phyloP scores from a whole-genome alignment of 2,329 filamentous ascomycete genomes.

The Torrubiella hemipterigena region DNA sequence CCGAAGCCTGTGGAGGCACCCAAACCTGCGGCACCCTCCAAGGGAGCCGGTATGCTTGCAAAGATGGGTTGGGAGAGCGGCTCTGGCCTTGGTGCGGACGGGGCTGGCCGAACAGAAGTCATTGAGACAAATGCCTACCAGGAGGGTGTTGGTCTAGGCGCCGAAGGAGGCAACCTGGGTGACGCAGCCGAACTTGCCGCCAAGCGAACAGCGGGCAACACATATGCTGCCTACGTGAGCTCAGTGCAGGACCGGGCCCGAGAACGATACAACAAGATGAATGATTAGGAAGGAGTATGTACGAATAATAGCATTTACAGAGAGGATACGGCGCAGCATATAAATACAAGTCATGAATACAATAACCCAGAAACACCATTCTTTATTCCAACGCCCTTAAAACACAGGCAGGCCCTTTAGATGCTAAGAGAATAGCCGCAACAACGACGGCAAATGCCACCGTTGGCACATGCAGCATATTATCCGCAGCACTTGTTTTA shows the following conservation, averaged over 20 bases:
- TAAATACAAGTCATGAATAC: too few relatives aligned
- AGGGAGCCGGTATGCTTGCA: slow-evolving; percentile 54
- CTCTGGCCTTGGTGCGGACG: slow-evolving; percentile 50
- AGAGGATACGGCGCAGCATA: too few relatives aligned
- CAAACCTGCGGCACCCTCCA: slow-evolving; percentile 41
- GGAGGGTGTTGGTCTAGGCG: slow-evolving; percentile 57
- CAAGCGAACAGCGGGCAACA: slow-evolving; percentile 46
- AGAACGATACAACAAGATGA: slow-evolving; percentile 45
- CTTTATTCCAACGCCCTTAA: too few relatives aligned
- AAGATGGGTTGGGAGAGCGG: slow-evolving; percentile 65
- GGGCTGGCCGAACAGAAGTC: slow-evolving; percentile 49
- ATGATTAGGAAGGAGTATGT: too few relatives aligned
- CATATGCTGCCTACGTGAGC: slow-evolving; percentile 50
- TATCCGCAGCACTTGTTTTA: too few relatives aligned
- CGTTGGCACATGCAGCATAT: too few relatives aligned
- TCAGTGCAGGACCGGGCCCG: slow-evolving; percentile 55
- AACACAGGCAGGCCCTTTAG: too few relatives aligned
- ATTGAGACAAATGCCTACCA: slow-evolving; percentile 54
- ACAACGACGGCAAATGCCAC: too few relatives aligned
- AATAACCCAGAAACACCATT: too few relatives aligned
- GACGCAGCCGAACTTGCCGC: slow-evolving; percentile 54
- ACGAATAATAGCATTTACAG: too few relatives aligned
- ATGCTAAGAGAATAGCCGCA: too few relatives aligned
- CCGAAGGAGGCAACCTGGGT: slow-evolving; percentile 56
- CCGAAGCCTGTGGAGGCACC: slow-evolving; percentile 17